Percentiles rank a stretch among this genome's conserved stretches.
phyloP scores from a whole-genome alignment of 2,329 filamentous ascomycete species.

The Aspergillus glaucus region DNA sequence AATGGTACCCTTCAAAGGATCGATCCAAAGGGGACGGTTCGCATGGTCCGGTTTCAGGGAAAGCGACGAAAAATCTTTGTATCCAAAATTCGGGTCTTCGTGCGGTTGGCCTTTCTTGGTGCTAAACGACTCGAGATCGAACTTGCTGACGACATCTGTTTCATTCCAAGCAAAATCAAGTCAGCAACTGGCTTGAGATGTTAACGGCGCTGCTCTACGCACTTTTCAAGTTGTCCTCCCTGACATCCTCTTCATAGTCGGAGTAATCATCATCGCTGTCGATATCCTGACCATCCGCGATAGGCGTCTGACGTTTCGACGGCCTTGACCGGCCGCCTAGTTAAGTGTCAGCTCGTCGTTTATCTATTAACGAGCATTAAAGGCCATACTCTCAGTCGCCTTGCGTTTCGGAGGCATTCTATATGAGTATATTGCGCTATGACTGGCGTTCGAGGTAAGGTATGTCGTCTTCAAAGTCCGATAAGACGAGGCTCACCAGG shows the following conservation, averaged over 20 bases:
- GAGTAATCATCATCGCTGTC: slow-evolving; percentile 55
- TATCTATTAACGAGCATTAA: slow-evolving; percentile 14
- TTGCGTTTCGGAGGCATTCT: slow-evolving; percentile 68
- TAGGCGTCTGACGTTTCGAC: slow-evolving; percentile 44
- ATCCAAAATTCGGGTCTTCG: slow-evolving; percentile 52
- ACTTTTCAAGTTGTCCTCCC: slow-evolving; percentile 45
- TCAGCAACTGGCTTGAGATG: slow-evolving; percentile 15
- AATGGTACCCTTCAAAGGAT: slow-evolving; percentile 76
- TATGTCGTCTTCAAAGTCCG: not conserved
- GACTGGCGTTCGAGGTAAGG: too few species aligned
- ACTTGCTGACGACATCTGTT: slow-evolving; percentile 46
- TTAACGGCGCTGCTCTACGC: slow-evolving; percentile 15
- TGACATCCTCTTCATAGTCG: slow-evolving; percentile 44
- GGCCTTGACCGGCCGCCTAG: slow-evolving; percentile 39
- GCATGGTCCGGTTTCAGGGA: slow-evolving; percentile 80
- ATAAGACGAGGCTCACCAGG: not conserved
- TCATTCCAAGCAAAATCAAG: slow-evolving; percentile 6
- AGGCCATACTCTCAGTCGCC: slow-evolving; percentile 48
- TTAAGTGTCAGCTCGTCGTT: slow-evolving; percentile 26
- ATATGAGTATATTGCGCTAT: not conserved
- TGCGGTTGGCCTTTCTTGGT: slow-evolving; percentile 39
- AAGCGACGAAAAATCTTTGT: slow-evolving; percentile 75
- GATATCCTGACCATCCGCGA: slow-evolving; percentile 34
- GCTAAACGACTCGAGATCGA: slow-evolving; percentile 48
- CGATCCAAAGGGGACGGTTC: slow-evolving; percentile 89